Conservation (phyloP, 805 yeast genomes). For the Candida arabinofermentans region DNA sequence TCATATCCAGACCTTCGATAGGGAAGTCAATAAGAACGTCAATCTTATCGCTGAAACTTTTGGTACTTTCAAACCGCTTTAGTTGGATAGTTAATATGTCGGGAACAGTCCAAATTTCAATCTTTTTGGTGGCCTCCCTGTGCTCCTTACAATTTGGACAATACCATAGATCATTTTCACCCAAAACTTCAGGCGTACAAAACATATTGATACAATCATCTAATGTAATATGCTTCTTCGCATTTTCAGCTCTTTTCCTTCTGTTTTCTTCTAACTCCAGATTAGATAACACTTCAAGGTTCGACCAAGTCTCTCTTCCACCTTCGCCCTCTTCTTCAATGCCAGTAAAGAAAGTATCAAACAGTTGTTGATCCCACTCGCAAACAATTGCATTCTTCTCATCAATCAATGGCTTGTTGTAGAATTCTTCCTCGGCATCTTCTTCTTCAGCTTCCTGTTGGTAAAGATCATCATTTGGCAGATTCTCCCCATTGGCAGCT, state of each 20-base stretch:
- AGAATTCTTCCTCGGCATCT: constrained; percentile 2
- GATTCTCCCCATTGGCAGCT: too few relatives aligned
- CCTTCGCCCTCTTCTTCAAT: constrained; percentile 41
- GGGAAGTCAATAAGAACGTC: constrained; percentile 85
- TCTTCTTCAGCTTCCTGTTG: constrained; percentile 2
- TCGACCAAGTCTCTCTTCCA: constrained; percentile 53
- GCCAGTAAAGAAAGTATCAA: constrained; percentile 50
- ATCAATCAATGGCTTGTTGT: constrained; percentile 21
- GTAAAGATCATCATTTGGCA: neutral
- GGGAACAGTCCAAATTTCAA: constrained; percentile 92
- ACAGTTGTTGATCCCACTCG: constrained; percentile 56
- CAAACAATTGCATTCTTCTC: constrained; percentile 48
- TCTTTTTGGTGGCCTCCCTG: constrained; percentile 83
- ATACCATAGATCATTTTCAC: constrained; percentile 90
- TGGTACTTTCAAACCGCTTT: constrained; percentile 81
- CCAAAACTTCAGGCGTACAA: constrained; percentile 76
- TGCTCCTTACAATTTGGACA: constrained; percentile 89
- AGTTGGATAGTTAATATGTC: constrained; percentile 86
- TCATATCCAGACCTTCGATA: constrained; percentile 72
- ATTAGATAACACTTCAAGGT: constrained; percentile 46
- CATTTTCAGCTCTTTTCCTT: constrained; percentile 24
- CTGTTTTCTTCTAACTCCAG: constrained; percentile 50
- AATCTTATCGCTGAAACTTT: constrained; percentile 86
- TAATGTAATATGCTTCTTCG: constrained; percentile 46
- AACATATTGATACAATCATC: constrained; percentile 74